Evolutionary conservation across 495 filamentous ascomycete genomes (phyloP).

Genomic region (Halenospora varia): DNA sequence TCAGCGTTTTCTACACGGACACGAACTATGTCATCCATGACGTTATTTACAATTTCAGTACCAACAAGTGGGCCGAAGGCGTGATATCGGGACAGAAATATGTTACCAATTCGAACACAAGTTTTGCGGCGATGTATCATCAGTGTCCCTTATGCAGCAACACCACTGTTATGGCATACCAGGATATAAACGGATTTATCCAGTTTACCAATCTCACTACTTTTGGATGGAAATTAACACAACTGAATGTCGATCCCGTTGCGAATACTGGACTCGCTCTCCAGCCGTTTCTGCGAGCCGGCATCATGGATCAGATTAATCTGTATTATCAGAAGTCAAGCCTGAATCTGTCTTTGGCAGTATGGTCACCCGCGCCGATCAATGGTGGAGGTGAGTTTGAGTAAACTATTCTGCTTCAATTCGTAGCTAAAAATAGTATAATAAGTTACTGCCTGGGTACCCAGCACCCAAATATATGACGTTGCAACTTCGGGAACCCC

Average conservation of each 20-base stretch:
- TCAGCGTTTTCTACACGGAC: conserved; percentile 25
- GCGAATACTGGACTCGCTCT: conserved; percentile 22
- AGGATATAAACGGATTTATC: conserved; percentile 23
- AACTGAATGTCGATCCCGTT: conserved; percentile 19
- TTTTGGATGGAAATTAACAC: conserved; percentile 20
- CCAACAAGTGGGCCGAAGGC: conserved; percentile 14
- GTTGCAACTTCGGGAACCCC: conserved; percentile 11
- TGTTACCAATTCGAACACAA: conserved; percentile 17
- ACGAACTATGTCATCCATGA: conserved; percentile 23
- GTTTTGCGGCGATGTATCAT: conserved; percentile 24
- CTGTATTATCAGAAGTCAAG: conserved; percentile 19
- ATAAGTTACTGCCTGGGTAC: conserved; percentile 14
- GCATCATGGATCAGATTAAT: conserved; percentile 16
- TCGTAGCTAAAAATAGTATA: background rate
- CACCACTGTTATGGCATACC: conserved; percentile 22
- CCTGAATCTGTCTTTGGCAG: conserved; percentile 17
- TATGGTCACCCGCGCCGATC: conserved; percentile 1
- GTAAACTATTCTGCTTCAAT: background rate
- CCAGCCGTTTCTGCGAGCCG: conserved; percentile 16
- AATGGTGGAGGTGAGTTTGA: conserved; percentile 8
- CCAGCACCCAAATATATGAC: conserved; percentile 13
- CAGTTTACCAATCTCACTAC: conserved; percentile 25
- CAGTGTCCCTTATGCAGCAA: conserved; percentile 23
- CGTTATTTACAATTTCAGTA: conserved; percentile 14
- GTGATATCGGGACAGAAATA: conserved; percentile 15